phyloP scores from a whole-genome alignment of 2,329 filamentous ascomycete species.

The Penicillium aurantiogriseum region DNA sequence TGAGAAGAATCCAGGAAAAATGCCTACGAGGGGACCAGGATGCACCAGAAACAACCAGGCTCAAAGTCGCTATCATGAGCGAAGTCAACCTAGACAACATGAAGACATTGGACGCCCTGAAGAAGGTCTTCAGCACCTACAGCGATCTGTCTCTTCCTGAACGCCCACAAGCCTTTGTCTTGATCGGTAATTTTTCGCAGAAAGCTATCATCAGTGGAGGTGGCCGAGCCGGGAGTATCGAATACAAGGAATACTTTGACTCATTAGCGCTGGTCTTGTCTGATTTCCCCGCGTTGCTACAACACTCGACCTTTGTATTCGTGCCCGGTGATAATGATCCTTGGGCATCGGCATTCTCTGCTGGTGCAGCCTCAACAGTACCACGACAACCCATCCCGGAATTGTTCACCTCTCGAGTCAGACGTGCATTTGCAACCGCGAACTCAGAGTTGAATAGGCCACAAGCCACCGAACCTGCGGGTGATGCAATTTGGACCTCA shows the following conservation, averaged over 20 bases:
- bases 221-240: constrained; percentile 76
- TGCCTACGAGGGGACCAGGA: constrained; percentile 51
- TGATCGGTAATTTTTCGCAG: constrained; percentile 79
- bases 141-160: constrained; percentile 61
- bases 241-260: constrained; percentile 97
- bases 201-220: constrained; percentile 61
- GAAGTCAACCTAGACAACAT: constrained; percentile 86
- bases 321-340: constrained; percentile 96
- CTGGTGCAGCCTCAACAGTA: constrained; percentile 48
- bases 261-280: constrained; percentile 75
- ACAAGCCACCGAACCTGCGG: constrained; percentile 54
- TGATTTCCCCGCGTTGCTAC: constrained; percentile 79
- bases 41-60: constrained; percentile 35
- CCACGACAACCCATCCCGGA: constrained; percentile 66
- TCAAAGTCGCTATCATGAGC: constrained; percentile 71
- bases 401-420: constrained; percentile 83
- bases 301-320: constrained; percentile 80
- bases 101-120: constrained; percentile 74
- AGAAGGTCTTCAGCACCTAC: constrained; percentile 74
- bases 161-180: constrained; percentile 73
- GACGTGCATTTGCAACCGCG: constrained; percentile 73
- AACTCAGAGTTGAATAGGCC: constrained; percentile 65
- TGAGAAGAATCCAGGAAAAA: constrained; percentile 75
- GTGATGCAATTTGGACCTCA: constrained; percentile 80
- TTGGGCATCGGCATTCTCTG: constrained; percentile 81